Evolutionary conservation across 2,329 filamentous ascomycete species (phyloP), one percentile per base, ranked within the genome.

Genomic region (Cercospora nicotianae): DNA sequence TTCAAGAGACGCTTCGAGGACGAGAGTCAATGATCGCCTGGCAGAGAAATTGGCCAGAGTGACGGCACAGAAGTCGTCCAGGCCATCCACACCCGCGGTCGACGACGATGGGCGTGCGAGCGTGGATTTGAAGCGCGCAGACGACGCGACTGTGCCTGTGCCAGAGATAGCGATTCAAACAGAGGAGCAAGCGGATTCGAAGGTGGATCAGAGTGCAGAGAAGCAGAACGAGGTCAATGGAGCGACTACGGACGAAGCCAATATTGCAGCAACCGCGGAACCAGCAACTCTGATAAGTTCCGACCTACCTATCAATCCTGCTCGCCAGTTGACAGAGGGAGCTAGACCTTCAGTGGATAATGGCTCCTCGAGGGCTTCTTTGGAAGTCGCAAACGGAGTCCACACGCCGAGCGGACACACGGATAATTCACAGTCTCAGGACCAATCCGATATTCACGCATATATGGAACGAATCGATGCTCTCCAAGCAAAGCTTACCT

Each of bases 391-490:
- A 5, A 75, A 75, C 66, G 72, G 71, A 26, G 20, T 60, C 18
- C 66, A 69, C 9, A 57, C 59, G 8, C 51, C 79, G 80, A 20
- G 45, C 23, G 73, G 72, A 60, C 71, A 66, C 42, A 62, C 73
- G 3, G 76, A 75, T 45, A 79, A 80, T 31, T n/a, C 33, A 16
- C 33, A 48, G 18, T 81, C 63, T 36, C 86, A 89, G 69, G 87
- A 92, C 72, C 90, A 94, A 67, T 92, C 95, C 73, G 95, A 98
- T 77, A 86, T 93, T 48, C 89, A 95, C 74, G 86, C 86, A 60
- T 92, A 97, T 70, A 86, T 94, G 6, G 95, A 99, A 80, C 89
- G 91, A 39, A 95, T 97, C 65, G 95, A 99, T 81, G 91, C 94
- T 3, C 82, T 99, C 1, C 92, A 98, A 78, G 89, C 93, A 6